Evolutionary conservation across 2,329 filamentous ascomycete species (phyloP).

Genomic region (Pyrenophora teres): DNA sequence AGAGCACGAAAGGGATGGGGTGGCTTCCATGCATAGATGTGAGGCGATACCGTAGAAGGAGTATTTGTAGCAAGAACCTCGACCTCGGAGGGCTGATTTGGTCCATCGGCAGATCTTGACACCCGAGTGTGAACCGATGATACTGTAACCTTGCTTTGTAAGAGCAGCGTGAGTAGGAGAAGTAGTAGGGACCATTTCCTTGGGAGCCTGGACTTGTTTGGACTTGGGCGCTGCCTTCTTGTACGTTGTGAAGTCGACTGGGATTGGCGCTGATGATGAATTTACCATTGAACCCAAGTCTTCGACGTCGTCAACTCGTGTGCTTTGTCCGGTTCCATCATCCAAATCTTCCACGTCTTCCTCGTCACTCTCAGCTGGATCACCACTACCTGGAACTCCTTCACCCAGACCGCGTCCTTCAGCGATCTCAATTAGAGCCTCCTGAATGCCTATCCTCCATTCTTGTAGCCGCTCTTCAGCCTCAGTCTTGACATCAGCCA

Average conservation of each 20-base stretch:
- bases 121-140: slow-evolving; percentile 91
- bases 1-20: slow-evolving; percentile 90
- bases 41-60: slow-evolving; percentile 97
- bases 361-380: slow-evolving; percentile 81
- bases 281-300: slow-evolving; percentile 74
- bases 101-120: slow-evolving; percentile 99
- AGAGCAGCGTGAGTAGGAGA: slow-evolving; percentile 88
- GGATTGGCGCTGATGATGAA: slow-evolving; percentile 57
- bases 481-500: slow-evolving; percentile 83
- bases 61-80: slow-evolving; percentile 96
- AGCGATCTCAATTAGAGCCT: slow-evolving; percentile 67
- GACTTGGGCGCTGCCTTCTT: slow-evolving; percentile 55
- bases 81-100: slow-evolving; percentile 90
- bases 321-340: slow-evolving; percentile 43
- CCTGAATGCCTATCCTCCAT: slow-evolving; percentile 76
- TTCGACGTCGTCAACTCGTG: slow-evolving; percentile 75
- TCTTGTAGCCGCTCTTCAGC: slow-evolving; percentile 69
- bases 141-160: slow-evolving; percentile 95
- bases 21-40: slow-evolving; percentile 98
- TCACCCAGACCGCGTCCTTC: slow-evolving; percentile 61
- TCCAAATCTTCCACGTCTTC: slow-evolving; percentile 64
- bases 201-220: slow-evolving; percentile 57
- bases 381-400: slow-evolving; percentile 78
- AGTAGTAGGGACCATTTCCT: slow-evolving; percentile 92
- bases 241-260: slow-evolving; percentile 85